Conservation (phyloP, 2,329 filamentous ascomycete genomes). For the Penicillium sp. region DNA sequence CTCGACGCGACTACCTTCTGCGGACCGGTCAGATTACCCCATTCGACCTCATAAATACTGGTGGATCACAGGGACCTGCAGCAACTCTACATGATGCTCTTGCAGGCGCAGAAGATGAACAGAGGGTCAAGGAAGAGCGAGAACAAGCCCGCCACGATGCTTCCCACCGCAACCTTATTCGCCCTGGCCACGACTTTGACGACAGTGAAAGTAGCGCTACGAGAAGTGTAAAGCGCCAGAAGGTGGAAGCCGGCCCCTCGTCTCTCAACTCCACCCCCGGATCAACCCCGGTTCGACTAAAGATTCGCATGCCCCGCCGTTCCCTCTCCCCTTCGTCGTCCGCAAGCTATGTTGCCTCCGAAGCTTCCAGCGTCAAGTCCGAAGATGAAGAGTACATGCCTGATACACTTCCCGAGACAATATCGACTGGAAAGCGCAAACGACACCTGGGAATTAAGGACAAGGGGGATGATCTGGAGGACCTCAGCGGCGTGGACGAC, state of each 20-base stretch:
- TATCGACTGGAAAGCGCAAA: constrained; percentile 19
- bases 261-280: background rate
- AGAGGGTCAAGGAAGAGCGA: constrained; percentile 51
- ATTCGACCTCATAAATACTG: constrained; percentile 75
- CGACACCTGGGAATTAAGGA: constrained; percentile 8
- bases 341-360: constrained; percentile 35
- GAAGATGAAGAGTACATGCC: constrained; percentile 39
- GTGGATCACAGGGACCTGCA: constrained; percentile 58
- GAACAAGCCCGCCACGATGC: constrained; percentile 40
- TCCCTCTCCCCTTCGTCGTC: constrained; percentile 23
- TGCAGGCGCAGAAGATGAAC: constrained; percentile 76
- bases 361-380: constrained; percentile 21
- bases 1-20: constrained; percentile 83
- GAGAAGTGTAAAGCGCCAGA: constrained; percentile 38
- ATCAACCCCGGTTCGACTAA: background rate
- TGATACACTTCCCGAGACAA: constrained; percentile 27
- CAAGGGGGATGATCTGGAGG: constrained; percentile 49
- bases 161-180: constrained; percentile 69
- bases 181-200: constrained; percentile 68
- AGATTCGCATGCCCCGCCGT: background rate
- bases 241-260: constrained; percentile 19
- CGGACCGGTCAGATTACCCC: constrained; percentile 97
- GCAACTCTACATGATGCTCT: constrained; percentile 75
- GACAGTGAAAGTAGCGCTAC: constrained; percentile 36
- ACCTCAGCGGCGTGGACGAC: constrained; percentile 73